Evolutionary conservation across 139 green algal genomes (phyloP).

Genomic region (Chlamydomonas schloesseri): DNA sequence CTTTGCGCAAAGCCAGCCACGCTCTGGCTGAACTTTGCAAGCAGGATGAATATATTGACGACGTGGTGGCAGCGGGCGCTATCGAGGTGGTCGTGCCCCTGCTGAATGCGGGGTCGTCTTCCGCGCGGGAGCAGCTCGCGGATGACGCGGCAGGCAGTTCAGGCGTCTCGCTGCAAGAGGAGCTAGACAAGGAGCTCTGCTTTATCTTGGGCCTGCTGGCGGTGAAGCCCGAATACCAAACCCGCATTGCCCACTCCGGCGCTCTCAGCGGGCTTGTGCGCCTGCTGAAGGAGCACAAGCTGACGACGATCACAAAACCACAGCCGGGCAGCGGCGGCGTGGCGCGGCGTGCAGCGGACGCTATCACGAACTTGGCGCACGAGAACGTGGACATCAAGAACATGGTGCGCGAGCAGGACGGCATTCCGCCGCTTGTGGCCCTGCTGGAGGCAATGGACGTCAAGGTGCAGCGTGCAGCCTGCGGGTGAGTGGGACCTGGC

Average conservation of each 20-base stretch:
- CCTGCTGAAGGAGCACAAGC: slow-evolving; percentile 74
- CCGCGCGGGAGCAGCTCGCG: neutral
- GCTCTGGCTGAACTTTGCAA: slow-evolving; percentile 81
- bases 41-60: slow-evolving; percentile 82
- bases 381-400: slow-evolving; percentile 97
- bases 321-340: slow-evolving; percentile 64
- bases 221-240: slow-evolving; percentile 91
- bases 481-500: slow-evolving; percentile 9
- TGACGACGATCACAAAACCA: slow-evolving; percentile 42
- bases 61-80: slow-evolving; percentile 73
- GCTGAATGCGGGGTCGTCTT: slow-evolving; percentile 48
- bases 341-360: slow-evolving; percentile 90
- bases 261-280: slow-evolving; percentile 78
- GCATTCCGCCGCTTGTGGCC: slow-evolving; percentile 92
- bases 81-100: slow-evolving; percentile 80
- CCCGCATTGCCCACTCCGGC: slow-evolving; percentile 79
- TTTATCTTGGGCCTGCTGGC: slow-evolving; percentile 94
- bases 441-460: slow-evolving; percentile 88
- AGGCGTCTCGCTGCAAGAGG: slow-evolving; percentile 57
- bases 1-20: slow-evolving; percentile 67
- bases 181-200: slow-evolving; percentile 91
- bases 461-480: slow-evolving; percentile 90
- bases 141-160: neutral
- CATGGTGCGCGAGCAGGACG: slow-evolving; percentile 83
- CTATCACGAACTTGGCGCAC: slow-evolving; percentile 97